Evolutionary conservation across 177 flowering plant genomes (phyloP).

Genomic region (Vitis hybrid): DNA sequence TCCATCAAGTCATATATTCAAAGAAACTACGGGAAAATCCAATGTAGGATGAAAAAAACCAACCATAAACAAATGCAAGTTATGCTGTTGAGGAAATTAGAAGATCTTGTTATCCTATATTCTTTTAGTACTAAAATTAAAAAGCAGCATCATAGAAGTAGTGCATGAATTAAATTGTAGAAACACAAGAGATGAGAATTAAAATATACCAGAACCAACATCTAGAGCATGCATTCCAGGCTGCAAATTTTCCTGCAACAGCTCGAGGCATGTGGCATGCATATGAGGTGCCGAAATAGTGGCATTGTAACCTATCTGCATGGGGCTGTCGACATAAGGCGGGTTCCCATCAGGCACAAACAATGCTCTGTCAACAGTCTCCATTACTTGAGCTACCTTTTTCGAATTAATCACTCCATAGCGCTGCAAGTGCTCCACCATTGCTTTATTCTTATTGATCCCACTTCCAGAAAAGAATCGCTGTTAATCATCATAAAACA

Average conservation of each 20-base stretch:
- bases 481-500: slow-evolving; percentile 34
- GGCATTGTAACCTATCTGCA: slow-evolving; percentile 91
- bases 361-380: slow-evolving; percentile 71
- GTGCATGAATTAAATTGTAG: background rate
- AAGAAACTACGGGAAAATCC: too few relatives aligned
- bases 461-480: slow-evolving; percentile 46
- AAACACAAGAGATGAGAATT: background rate
- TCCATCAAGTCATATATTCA: too few relatives aligned
- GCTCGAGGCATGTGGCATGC: slow-evolving; percentile 93
- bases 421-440: slow-evolving; percentile 63
- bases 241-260: slow-evolving; percentile 74
- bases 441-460: slow-evolving; percentile 47
- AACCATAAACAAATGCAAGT: too few relatives aligned
- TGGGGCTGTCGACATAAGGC: slow-evolving; percentile 79
- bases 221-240: slow-evolving; percentile 97
- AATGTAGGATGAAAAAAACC: too few relatives aligned
- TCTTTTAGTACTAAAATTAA: too few relatives aligned
- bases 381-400: slow-evolving; percentile 85
- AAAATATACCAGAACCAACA: slow-evolving; percentile 79
- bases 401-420: slow-evolving; percentile 70
- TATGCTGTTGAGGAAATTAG: too few relatives aligned
- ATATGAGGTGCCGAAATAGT: slow-evolving; percentile 99
- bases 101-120: too few relatives aligned
- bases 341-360: slow-evolving; percentile 75
- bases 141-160: background rate